A percentile compares a stretch with the other conserved stretches of the same genome.
These are phyloP conservation scores for Phaffia australis DNA, from an alignment of 768 basidiomycete genomes.

Conservation along the genomic window DNA sequence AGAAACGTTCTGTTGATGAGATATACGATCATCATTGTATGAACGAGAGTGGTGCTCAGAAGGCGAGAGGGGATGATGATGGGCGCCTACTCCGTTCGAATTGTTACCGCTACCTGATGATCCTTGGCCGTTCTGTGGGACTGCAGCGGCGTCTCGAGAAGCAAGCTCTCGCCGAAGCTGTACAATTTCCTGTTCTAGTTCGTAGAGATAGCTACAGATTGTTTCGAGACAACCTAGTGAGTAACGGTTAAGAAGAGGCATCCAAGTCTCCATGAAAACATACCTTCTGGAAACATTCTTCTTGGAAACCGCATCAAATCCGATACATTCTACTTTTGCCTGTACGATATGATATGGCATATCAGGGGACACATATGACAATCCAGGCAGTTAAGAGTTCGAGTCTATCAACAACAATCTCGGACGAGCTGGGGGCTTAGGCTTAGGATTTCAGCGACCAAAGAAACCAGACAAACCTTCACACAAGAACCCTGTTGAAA, in stretches of 20 bases:
- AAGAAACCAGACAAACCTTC: constrained; percentile 3
- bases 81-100: not conserved
- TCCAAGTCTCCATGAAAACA: constrained; percentile 23
- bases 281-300: constrained; percentile 39
- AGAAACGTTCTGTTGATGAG: too few relatives aligned
- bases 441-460: not conserved
- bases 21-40: constrained; percentile 2
- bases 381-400: constrained; percentile 28
- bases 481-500: constrained; percentile 12
- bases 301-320: constrained; percentile 40
- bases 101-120: not conserved
- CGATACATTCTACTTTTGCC: constrained; percentile 40
- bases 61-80: not conserved
- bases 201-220: constrained; percentile 36
- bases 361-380: constrained; percentile 21
- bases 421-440: not conserved
- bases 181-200: constrained; percentile 38
- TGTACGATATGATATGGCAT: not conserved
- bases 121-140: not conserved
- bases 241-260: not conserved
- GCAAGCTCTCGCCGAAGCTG: constrained; percentile 35
- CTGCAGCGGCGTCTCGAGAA: constrained; percentile 20
- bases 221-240: not conserved
- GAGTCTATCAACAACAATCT: not conserved
- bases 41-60: not conserved